Conservation (phyloP, 257 asterid genomes). For the Nicotiana otophora region DNA sequence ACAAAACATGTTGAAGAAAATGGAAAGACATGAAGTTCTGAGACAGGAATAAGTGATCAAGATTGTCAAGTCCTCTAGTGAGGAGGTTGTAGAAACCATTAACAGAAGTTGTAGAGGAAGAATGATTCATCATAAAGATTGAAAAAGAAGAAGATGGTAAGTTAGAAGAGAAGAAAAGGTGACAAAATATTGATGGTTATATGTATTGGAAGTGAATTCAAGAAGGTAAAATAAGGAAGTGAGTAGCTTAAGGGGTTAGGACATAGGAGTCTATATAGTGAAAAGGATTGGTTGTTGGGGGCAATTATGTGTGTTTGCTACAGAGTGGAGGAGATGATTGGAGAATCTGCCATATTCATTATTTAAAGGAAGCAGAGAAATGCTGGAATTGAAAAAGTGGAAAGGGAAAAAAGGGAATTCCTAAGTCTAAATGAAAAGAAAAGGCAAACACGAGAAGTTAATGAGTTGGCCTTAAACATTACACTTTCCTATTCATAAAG, state of each 20-base stretch:
- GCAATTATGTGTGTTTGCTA: slow-evolving; percentile 59
- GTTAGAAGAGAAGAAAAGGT: slow-evolving; percentile 6
- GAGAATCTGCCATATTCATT: slow-evolving; percentile 54
- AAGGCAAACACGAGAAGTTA: slow-evolving; percentile 10
- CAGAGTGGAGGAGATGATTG: slow-evolving; percentile 77
- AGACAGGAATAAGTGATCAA: slow-evolving; percentile 46
- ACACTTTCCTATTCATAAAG: background rate
- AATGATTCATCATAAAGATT: slow-evolving; percentile 51
- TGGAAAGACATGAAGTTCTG: slow-evolving; percentile 56
- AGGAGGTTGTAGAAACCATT: slow-evolving; percentile 57
- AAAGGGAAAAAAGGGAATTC: slow-evolving; percentile 9
- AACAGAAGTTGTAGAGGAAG: slow-evolving; percentile 47
- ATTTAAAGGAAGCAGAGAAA: slow-evolving; percentile 22
- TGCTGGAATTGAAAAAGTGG: slow-evolving; percentile 14
- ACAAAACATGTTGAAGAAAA: slow-evolving; percentile 54
- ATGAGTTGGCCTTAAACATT: slow-evolving; percentile 12
- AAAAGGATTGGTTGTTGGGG: slow-evolving; percentile 56
- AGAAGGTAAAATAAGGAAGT: slow-evolving; percentile 3
- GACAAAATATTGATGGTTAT: background rate
- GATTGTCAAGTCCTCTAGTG: slow-evolving; percentile 45
- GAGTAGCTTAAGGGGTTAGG: slow-evolving; percentile 16
- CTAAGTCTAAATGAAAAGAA: slow-evolving; percentile 4
- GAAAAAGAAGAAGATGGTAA: background rate
- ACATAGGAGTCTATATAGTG: slow-evolving; percentile 31
- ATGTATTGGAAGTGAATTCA: background rate